Evolutionary conservation across 108 stramenopile genomes (phyloP), one percentile per base, ranked within the genome.

Genomic region (Schizochytrium sp.): DNA sequence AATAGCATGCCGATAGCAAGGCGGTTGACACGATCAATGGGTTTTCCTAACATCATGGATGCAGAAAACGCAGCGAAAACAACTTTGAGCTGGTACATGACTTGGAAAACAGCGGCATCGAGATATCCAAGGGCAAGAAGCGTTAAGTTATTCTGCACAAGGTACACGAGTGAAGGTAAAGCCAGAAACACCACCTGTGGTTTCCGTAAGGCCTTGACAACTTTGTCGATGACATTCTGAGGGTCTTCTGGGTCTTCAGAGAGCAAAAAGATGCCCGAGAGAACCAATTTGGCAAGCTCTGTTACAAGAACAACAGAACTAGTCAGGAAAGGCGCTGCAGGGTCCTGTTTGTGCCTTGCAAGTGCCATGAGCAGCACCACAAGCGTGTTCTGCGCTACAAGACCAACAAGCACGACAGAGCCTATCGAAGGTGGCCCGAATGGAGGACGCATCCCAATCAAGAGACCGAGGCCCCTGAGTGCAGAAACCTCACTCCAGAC

Each of bases 31-130:
- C 38, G 50, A 53, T 83, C 76, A 38, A 83, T 10, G 76, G 50
- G 47, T 42, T 53, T 83, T 28, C 76, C 50, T 10, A 83, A 28
- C 53, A 83, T 83, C 0, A 42, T 42, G 50, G n/a, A 47, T 0
- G 76, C 76, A 2, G 53, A n/a, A 10, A 83, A 28, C 45, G 76
- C 76, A 10, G 76, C 47, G 28, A 83, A 83, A 8, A 83, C 76
- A 7, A 83, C 76, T 40, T 83, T 83, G 1, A 83, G 76, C 50
- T 83, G 47, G 76, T 83, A 83, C 15, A 83, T 28, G 76, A 83
- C 76, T 53, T 83, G 76, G 1, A 83, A 83, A 13, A 83, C 76
- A 10, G 76, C 76, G 0, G 76, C 50, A 10, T 83, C 76, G 17
- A 83, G 76, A 53, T 83, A 28, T 8, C 53, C 53, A 53, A 83